These are phyloP conservation scores for Papiliotrema flavescens DNA, from an alignment of 1,284 basidiomycete genomes.

Conservation along the genomic window DNA sequence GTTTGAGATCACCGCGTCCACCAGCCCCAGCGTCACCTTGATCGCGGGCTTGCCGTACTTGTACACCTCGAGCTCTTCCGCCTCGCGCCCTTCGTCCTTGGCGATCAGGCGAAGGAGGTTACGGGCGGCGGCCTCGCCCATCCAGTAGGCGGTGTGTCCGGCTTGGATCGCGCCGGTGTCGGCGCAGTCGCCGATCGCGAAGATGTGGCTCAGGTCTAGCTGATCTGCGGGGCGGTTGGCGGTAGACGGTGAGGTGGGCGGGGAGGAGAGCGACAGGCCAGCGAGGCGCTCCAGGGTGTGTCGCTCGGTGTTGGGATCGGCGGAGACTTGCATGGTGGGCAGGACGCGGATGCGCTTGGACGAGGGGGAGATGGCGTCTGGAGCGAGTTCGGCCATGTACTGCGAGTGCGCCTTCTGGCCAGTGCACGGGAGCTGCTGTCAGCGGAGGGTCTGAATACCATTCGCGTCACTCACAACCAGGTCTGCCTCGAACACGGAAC, in stretches of 20 bases:
- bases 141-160: constrained; percentile 65
- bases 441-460: not conserved
- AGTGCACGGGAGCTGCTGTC: constrained; percentile 63
- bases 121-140: constrained; percentile 51
- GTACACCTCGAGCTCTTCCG: constrained; percentile 50
- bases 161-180: constrained; percentile 54
- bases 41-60: constrained; percentile 59
- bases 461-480: constrained; percentile 58
- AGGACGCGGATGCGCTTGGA: constrained; percentile 55
- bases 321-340: constrained; percentile 59
- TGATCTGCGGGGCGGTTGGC: constrained; percentile 1
- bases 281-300: constrained; percentile 19
- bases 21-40: constrained; percentile 65
- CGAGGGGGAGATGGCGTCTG: constrained; percentile 54
- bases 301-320: constrained; percentile 8
- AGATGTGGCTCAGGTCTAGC: constrained; percentile 40
- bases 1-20: constrained; percentile 52
- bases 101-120: constrained; percentile 49
- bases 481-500: constrained; percentile 61
- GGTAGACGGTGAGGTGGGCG: constrained; percentile 13
- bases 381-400: constrained; percentile 56
- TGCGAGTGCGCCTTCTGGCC: constrained; percentile 69
- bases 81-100: constrained; percentile 10
- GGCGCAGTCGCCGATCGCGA: constrained; percentile 50
- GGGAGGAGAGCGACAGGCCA: constrained; percentile 12